Evolutionary conservation across 257 asterid genomes (phyloP), one percentile per base, ranked within the genome.

Genomic region (Solanum tarapatanum): DNA sequence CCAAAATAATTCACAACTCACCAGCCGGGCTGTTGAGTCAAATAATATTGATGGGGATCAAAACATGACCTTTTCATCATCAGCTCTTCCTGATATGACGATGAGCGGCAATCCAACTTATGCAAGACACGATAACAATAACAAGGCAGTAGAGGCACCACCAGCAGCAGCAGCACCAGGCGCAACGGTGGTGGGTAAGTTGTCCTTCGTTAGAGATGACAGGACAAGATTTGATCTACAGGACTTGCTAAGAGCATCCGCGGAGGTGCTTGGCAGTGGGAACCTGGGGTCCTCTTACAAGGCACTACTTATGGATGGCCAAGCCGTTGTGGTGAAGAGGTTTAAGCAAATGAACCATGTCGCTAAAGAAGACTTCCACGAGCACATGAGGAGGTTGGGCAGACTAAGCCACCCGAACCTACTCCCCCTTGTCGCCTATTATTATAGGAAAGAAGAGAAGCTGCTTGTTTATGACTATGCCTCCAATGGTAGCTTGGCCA

Each of bases 381-480:
- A 96, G 86, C 98, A 96, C 90, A 96, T 96, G 99, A 96, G 95
- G 75, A 92, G 98, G 90, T 79, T 96, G 5, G 98, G 95, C 14
- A 88, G 95, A 75, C 93, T 96, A 41, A 87, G 88, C 19, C 98
- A 96, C 89, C 94, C 94, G 4, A 96, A 95, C 45, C 86, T 96
- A 83, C 87, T 96, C 64, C 97, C 99, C 2, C 90, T 96, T 39
- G 97, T 96, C 2, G 99, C 99, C 24, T 96, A 96, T 75, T 91
- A 94, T 88, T 96, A 96, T n/a, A 92, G 99, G 66, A 96, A 93
- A 79, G 98, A 96, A 85, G 99, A 96, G 93, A 96, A 96, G 93
- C 92, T 96, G 32, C 66, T 96, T 84, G 98, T 96, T 12, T 94
- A 90, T 87, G 98, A 94, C 45, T 93, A 84, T 62, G 88, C 92